phyloP scores from a whole-genome alignment of 768 basidiomycete genomes.

The Gautieria morchelliformis region DNA sequence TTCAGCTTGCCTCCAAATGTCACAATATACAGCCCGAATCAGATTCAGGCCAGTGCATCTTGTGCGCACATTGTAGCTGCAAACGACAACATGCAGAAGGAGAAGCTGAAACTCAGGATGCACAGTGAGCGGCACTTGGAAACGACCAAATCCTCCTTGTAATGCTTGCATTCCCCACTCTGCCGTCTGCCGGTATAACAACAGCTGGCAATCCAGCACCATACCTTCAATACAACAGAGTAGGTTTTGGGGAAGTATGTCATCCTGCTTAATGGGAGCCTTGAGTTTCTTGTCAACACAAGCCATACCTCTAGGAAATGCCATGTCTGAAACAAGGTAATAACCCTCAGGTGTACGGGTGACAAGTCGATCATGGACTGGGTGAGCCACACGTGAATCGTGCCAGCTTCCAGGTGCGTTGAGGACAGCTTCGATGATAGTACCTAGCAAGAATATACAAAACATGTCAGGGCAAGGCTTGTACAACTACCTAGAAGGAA shows the following conservation, averaged over 20 bases:
- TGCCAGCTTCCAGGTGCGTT: slow-evolving; percentile 44
- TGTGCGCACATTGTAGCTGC: slow-evolving; percentile 22
- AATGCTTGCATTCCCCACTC: slow-evolving; percentile 42
- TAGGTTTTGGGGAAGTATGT: slow-evolving; percentile 9
- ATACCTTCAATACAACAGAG: slow-evolving; percentile 16
- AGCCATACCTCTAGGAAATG: slow-evolving; percentile 30
- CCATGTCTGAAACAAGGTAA: slow-evolving; percentile 38
- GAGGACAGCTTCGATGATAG: slow-evolving; percentile 23
- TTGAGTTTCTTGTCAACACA: slow-evolving; percentile 19
- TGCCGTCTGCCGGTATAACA: slow-evolving; percentile 38
- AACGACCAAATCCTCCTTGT: slow-evolving; percentile 37
- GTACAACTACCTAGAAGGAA: too few species aligned
- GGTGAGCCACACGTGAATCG: slow-evolving; percentile 31
- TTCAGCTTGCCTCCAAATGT: slow-evolving; percentile 25
- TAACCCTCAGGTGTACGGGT: slow-evolving; percentile 29
- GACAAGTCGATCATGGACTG: slow-evolving; percentile 28
- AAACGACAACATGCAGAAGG: slow-evolving; percentile 25
- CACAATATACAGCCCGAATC: slow-evolving; percentile 32
- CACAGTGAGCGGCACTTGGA: slow-evolving; percentile 32
- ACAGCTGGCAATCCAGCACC: slow-evolving; percentile 27
- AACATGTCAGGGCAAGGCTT: too few species aligned
- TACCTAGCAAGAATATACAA: too few species aligned
- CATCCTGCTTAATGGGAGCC: slow-evolving; percentile 29
- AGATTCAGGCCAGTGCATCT: slow-evolving; percentile 33
- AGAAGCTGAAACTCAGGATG: slow-evolving; percentile 16